Percentiles rank a stretch among this genome's conserved stretches.
Conservation (phyloP, 768 basidiomycete species). For the Lyophyllum shimeji region DNA sequence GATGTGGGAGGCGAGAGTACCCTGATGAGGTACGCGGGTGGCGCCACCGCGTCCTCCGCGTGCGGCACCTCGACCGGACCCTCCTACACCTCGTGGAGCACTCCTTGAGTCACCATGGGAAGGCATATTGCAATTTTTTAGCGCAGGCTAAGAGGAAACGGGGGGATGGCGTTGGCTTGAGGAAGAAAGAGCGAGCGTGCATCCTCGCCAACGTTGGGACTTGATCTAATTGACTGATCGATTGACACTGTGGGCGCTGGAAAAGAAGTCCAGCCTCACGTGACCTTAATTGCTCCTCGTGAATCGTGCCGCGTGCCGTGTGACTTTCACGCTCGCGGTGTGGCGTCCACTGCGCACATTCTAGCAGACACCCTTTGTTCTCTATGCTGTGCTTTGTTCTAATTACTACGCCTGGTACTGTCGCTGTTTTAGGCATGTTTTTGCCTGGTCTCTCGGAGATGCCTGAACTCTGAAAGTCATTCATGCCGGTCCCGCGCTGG, state of each 20-base stretch:
- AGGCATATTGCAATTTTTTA: slow-evolving; percentile 32
- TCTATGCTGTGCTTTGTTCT: neutral
- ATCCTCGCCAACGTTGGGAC: slow-evolving; percentile 1
- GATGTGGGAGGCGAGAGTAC: slow-evolving; percentile 35
- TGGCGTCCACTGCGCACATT: too few relatives aligned
- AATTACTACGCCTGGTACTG: neutral
- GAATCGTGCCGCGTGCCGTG: slow-evolving; percentile 19
- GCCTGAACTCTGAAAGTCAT: neutral
- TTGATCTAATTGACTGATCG: slow-evolving; percentile 18
- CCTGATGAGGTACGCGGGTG: slow-evolving; percentile 25
- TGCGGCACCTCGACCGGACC: slow-evolving; percentile 28
- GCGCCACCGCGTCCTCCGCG: slow-evolving; percentile 35
- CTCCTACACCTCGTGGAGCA: slow-evolving; percentile 17
- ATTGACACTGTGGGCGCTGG: slow-evolving; percentile 13
- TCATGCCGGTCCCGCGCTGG: too few relatives aligned
- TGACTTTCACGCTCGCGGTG: slow-evolving; percentile 11
- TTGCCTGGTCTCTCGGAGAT: neutral
- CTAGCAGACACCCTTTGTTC: too few relatives aligned
- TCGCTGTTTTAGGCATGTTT: neutral
- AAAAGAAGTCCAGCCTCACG: slow-evolving; percentile 17
- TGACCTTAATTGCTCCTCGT: slow-evolving; percentile 1
- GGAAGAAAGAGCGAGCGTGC: slow-evolving; percentile 2
- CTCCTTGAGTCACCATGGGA: slow-evolving; percentile 29
- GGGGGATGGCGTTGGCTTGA: slow-evolving; percentile 13
- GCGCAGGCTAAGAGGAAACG: slow-evolving; percentile 1